Conservation (phyloP, 495 filamentous ascomycete species). For the Cudoniella acicularis region DNA sequence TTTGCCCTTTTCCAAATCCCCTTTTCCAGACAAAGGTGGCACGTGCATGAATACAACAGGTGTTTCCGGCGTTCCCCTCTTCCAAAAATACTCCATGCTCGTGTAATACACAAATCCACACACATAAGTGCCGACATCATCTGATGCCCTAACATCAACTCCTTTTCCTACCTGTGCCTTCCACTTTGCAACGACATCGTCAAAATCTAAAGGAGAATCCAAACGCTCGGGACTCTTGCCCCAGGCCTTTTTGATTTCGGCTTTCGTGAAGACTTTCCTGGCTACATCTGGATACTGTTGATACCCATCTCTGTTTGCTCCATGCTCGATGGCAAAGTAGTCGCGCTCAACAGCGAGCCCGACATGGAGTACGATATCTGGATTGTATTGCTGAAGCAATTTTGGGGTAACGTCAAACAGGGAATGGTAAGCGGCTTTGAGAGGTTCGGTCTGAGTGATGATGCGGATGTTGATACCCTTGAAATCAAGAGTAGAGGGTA, state of each 20-base stretch:
- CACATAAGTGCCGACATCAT: constrained; percentile 31
- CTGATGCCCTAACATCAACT: constrained; percentile 20
- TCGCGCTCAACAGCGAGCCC: constrained; percentile 23
- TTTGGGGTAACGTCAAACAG: constrained; percentile 15
- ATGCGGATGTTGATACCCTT: constrained; percentile 5
- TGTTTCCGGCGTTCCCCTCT: background rate
- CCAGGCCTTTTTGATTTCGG: constrained; percentile 27
- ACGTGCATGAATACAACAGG: constrained; percentile 21
- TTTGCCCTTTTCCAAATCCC: constrained; percentile 11
- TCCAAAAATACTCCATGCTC: constrained; percentile 18
- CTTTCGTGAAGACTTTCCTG: constrained; percentile 24
- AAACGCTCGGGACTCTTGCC: constrained; percentile 23
- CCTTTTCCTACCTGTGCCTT: background rate
- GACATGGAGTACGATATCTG: constrained; percentile 28
- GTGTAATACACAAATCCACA: constrained; percentile 33
- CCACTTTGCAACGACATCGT: constrained; percentile 17
- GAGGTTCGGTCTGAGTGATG: constrained; percentile 16
- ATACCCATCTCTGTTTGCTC: constrained; percentile 28
- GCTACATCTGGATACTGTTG: constrained; percentile 28
- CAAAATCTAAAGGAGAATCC: constrained; percentile 19
- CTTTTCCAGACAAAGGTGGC: constrained; percentile 2
- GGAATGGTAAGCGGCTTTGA: constrained; percentile 24
- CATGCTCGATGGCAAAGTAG: constrained; percentile 27
- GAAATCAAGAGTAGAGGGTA: background rate
- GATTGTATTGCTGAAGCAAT: constrained; percentile 22